These are phyloP conservation scores for Gymnopilus junonius DNA, from an alignment of 768 basidiomycete genomes.

Conservation along the genomic window DNA sequence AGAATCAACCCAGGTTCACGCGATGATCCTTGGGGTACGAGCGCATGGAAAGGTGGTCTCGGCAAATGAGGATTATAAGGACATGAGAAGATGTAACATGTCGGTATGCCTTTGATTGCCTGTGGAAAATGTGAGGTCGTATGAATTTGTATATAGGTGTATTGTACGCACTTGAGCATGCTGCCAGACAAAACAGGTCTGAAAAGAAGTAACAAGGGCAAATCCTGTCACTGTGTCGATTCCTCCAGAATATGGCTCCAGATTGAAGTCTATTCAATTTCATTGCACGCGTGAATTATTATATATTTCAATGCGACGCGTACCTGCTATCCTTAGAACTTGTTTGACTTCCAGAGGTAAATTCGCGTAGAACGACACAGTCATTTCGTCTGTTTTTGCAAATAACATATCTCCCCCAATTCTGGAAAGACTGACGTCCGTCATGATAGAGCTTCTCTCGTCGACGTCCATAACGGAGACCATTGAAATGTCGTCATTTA, in stretches of 20 bases:
- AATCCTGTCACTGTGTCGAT: constrained; percentile 77
- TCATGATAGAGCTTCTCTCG: constrained; percentile 44
- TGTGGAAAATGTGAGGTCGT: constrained; percentile 26
- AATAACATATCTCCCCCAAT: constrained; percentile 51
- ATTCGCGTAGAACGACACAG: constrained; percentile 68
- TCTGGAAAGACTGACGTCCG: constrained; percentile 41
- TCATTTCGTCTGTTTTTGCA: constrained; percentile 75
- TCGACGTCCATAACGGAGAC: constrained; percentile 73
- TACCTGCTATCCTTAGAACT: constrained; percentile 69
- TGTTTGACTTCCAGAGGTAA: constrained; percentile 79
- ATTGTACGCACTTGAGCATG: constrained; percentile 60
- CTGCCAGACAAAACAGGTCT: constrained; percentile 86
- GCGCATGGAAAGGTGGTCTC: constrained; percentile 56
- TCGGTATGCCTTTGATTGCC: constrained; percentile 73
- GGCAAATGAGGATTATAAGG: constrained; percentile 49
- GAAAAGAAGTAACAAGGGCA: constrained; percentile 69
- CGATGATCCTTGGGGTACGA: constrained; percentile 66
- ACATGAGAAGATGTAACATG: constrained; percentile 83
- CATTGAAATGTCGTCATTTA: constrained; percentile 45
- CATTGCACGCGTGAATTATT: constrained; percentile 11
- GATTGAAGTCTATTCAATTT: constrained; percentile 59
- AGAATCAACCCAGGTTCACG: constrained; percentile 91
- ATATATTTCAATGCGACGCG: constrained; percentile 19
- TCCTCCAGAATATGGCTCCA: constrained; percentile 69
- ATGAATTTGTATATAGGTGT: background rate